Conservation (phyloP, 306 rosid genomes). For the Cucurbita pepo region DNA sequence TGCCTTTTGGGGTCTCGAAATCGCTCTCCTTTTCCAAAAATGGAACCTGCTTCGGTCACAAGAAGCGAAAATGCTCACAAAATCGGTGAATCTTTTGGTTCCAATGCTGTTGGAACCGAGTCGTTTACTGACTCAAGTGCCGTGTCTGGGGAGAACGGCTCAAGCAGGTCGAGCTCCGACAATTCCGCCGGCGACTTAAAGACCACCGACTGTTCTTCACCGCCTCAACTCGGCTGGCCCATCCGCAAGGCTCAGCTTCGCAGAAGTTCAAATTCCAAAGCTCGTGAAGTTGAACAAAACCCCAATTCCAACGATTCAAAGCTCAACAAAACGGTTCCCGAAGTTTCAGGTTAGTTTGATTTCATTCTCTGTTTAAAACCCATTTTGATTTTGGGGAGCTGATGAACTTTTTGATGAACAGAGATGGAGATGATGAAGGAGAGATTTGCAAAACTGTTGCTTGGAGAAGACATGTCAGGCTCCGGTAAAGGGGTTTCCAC, state of each 20-base stretch:
- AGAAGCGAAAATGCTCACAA: constrained; percentile 21
- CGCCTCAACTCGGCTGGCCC: constrained; percentile 84
- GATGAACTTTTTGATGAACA: constrained; percentile 1
- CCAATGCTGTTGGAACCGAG: constrained; percentile 19
- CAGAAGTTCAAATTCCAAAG: constrained; percentile 26
- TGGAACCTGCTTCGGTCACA: constrained; percentile 44
- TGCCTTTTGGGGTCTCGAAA: constrained; percentile 24
- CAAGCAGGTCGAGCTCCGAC: constrained; percentile 44
- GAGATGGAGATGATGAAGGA: constrained; percentile 50
- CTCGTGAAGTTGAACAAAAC: constrained; percentile 17
- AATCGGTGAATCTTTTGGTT: constrained; percentile 14
- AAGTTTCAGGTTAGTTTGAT: constrained; percentile 44
- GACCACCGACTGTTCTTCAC: constrained; percentile 37
- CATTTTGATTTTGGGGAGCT: not conserved
- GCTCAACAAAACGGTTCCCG: constrained; percentile 20
- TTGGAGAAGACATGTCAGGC: constrained; percentile 54
- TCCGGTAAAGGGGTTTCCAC: constrained; percentile 48
- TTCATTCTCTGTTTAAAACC: not conserved
- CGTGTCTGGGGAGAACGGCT: constrained; percentile 40
- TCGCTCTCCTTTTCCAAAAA: constrained; percentile 10
- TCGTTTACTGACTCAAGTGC: constrained; percentile 43
- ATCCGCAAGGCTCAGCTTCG: constrained; percentile 60
- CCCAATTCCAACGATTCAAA: constrained; percentile 20
- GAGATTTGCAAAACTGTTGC: constrained; percentile 43
- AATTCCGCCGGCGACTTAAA: constrained; percentile 33